These are phyloP conservation scores for Phaeophleospora eucalypticola DNA, from an alignment of 2,329 filamentous ascomycete genomes.

Conservation along the genomic window DNA sequence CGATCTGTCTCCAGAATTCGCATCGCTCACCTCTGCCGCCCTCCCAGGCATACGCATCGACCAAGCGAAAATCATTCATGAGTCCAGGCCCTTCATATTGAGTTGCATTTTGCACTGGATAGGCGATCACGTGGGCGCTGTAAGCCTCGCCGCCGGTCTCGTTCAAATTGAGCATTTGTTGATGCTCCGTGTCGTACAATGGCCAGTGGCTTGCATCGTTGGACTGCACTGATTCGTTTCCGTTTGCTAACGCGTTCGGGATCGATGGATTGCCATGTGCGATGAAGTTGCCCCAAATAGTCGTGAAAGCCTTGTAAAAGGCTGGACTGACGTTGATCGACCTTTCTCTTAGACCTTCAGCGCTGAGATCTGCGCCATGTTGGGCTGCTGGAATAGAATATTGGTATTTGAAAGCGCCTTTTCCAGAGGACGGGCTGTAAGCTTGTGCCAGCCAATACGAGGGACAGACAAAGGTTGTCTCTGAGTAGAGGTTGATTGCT, in stretches of 20 bases:
- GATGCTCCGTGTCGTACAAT: conserved; percentile 38
- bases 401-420: conserved; percentile 46
- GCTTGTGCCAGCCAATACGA: conserved; percentile 54
- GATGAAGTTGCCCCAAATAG: conserved; percentile 47
- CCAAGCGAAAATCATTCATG: conserved; percentile 40
- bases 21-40: conserved; percentile 45
- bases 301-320: conserved; percentile 36
- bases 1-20: conserved; percentile 41
- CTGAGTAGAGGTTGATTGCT: conserved; percentile 51
- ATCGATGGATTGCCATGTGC: conserved; percentile 39
- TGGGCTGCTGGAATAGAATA: conserved; percentile 43
- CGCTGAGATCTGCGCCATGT: conserved; percentile 39
- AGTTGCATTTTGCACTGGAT: conserved; percentile 7
- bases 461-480: conserved; percentile 51
- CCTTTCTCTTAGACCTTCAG: conserved; percentile 31
- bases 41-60: conserved; percentile 46
- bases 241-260: conserved; percentile 2
- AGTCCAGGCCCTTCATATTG: conserved; percentile 31
- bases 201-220: conserved; percentile 14
- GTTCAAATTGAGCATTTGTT: conserved; percentile 40
- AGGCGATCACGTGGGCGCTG: conserved; percentile 4
- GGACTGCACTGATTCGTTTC: not conserved
- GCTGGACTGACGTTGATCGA: conserved; percentile 14
- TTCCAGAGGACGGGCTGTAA: conserved; percentile 31
- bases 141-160: conserved; percentile 33